These are phyloP conservation scores for Vigna trinervia DNA, from an alignment of 306 rosid species.

Conservation along the genomic window DNA sequence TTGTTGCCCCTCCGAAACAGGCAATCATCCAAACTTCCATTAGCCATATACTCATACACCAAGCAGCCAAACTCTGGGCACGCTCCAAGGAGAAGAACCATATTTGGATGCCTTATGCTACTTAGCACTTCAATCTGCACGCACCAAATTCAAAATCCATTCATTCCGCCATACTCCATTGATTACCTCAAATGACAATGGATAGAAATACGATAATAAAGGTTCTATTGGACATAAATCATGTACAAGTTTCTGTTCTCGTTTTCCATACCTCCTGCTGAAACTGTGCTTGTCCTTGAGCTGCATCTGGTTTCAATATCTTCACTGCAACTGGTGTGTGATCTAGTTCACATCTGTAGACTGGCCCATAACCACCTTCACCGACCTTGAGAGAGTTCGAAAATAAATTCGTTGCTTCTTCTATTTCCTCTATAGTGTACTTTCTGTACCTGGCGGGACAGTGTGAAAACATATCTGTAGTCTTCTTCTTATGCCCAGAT, in stretches of 20 bases:
- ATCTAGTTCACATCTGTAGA: constrained; percentile 69
- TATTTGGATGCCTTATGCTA: constrained; percentile 89
- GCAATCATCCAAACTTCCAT: constrained; percentile 90
- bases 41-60: constrained; percentile 85
- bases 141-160: constrained; percentile 31
- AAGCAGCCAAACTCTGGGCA: constrained; percentile 86
- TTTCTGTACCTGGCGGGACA: constrained; percentile 62
- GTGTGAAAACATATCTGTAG: background rate
- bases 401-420: constrained; percentile 67
- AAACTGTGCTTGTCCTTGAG: constrained; percentile 85
- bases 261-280: constrained; percentile 66
- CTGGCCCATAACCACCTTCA: constrained; percentile 95
- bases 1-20: constrained; percentile 65
- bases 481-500: constrained; percentile 47
- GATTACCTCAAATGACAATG: constrained; percentile 2
- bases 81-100: constrained; percentile 94
- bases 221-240: background rate
- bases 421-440: constrained; percentile 74
- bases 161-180: constrained; percentile 23
- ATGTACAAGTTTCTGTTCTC: background rate
- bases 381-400: constrained; percentile 63
- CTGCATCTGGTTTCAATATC: constrained; percentile 75
- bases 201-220: background rate
- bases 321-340: constrained; percentile 85
- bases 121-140: constrained; percentile 78